Conservation (phyloP, 305 asterid species). For the Euphrasia arctica region DNA sequence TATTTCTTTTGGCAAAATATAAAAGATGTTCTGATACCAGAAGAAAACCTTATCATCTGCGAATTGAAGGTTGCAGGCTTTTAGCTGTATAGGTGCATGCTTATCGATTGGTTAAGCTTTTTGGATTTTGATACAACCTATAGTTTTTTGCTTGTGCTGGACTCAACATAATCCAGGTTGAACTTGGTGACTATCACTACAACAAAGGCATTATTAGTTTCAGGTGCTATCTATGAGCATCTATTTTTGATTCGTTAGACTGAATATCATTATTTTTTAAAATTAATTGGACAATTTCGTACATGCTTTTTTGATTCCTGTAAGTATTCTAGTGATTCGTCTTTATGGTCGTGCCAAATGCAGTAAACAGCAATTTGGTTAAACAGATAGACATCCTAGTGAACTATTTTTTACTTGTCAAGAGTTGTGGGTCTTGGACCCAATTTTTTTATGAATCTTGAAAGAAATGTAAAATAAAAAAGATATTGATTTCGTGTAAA, state of each 20-base stretch:
- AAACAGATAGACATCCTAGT: constrained; percentile 1
- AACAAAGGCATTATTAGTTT: background rate
- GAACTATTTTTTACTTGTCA: background rate
- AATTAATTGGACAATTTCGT: background rate
- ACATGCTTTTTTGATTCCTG: background rate
- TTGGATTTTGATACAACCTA: constrained; percentile 3
- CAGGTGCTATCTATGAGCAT: constrained; percentile 11
- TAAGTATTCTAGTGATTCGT: background rate
- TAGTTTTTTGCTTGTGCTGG: background rate
- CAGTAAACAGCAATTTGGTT: constrained; percentile 9
- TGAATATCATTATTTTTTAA: background rate
- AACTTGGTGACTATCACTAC: background rate
- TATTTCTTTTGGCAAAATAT: constrained; percentile 1
- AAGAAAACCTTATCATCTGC: background rate
- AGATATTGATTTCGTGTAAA: no score
- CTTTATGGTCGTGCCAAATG: background rate
- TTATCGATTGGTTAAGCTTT: background rate
- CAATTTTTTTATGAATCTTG: background rate
- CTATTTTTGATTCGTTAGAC: constrained; percentile 4
- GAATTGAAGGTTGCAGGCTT: background rate
- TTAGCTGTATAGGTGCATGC: background rate
- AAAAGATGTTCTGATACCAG: background rate
- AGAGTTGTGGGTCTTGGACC: constrained; percentile 6
- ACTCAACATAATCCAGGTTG: constrained; percentile 1
- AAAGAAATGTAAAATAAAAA: no score